Conservation (phyloP, 805 yeast species). For the Yarrowia deformans region DNA sequence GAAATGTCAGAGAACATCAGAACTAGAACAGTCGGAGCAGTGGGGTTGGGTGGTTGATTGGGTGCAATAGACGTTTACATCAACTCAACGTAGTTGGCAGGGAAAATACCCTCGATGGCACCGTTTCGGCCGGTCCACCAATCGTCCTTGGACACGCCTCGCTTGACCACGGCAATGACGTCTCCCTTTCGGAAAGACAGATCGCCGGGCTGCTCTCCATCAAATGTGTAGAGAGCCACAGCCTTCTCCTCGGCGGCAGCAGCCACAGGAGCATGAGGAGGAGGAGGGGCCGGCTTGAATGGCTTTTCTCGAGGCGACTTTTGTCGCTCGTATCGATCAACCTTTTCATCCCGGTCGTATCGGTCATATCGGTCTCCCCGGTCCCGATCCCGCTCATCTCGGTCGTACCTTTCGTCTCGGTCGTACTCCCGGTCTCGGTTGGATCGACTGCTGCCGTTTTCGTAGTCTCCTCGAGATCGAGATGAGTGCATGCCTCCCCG, state of each 20-base stretch:
- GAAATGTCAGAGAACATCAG: neutral
- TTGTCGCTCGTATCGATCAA: slow-evolving; percentile 20
- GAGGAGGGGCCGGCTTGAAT: slow-evolving; percentile 39
- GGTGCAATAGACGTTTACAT: slow-evolving; percentile 50
- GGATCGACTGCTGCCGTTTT: slow-evolving; percentile 39
- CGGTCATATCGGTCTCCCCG: slow-evolving; percentile 33
- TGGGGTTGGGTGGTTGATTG: neutral
- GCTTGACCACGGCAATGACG: slow-evolving; percentile 82
- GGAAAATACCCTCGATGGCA: slow-evolving; percentile 90
- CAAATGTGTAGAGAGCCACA: slow-evolving; percentile 85
- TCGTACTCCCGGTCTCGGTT: slow-evolving; percentile 22
- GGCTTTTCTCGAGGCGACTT: slow-evolving; percentile 23
- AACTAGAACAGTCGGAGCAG: neutral
- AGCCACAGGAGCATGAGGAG: slow-evolving; percentile 38
- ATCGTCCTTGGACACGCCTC: slow-evolving; percentile 87
- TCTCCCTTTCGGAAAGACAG: slow-evolving; percentile 94
- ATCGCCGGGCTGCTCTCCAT: slow-evolving; percentile 94
- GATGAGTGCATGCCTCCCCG: slow-evolving; percentile 12
- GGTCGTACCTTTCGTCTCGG: slow-evolving; percentile 32
- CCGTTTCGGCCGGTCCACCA: slow-evolving; percentile 98
- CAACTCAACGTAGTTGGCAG: slow-evolving; percentile 94
- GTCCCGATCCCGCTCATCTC: slow-evolving; percentile 13
- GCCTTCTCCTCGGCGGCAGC: slow-evolving; percentile 69
- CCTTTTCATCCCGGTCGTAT: slow-evolving; percentile 14
- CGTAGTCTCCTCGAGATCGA: slow-evolving; percentile 40